Conservation (phyloP, 805 yeast species). For the Myxozyma mucilagina region DNA sequence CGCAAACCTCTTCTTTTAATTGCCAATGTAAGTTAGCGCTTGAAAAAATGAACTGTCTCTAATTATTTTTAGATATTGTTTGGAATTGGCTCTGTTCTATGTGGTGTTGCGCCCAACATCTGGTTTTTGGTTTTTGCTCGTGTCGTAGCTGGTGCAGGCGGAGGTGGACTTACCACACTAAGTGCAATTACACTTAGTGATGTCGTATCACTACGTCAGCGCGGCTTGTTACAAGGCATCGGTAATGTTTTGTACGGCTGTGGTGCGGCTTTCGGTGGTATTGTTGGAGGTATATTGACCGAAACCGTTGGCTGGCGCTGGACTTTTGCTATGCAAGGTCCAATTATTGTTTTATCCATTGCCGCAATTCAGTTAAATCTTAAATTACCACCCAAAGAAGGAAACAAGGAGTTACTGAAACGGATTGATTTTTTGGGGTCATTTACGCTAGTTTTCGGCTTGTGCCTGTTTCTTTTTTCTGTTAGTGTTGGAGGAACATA, state of each 20-base stretch:
- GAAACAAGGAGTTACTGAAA: constrained; percentile 49
- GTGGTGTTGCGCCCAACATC: constrained; percentile 50
- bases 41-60: constrained; percentile 29
- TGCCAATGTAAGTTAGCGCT: constrained; percentile 40
- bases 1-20: constrained; percentile 46
- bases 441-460: constrained; percentile 54
- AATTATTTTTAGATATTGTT: constrained; percentile 44
- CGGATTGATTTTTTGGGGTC: constrained; percentile 70
- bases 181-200: constrained; percentile 77
- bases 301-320: constrained; percentile 63
- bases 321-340: constrained; percentile 46
- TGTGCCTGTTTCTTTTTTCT: constrained; percentile 59
- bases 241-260: constrained; percentile 74
- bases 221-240: constrained; percentile 83
- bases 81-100: constrained; percentile 52
- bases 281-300: constrained; percentile 55
- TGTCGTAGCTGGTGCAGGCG: constrained; percentile 83
- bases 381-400: constrained; percentile 37
- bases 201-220: constrained; percentile 66
- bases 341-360: constrained; percentile 42
- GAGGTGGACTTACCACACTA: constrained; percentile 81
- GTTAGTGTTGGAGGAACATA: constrained; percentile 66
- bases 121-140: constrained; percentile 43
- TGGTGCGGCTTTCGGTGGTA: constrained; percentile 76
- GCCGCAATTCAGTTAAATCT: constrained; percentile 39